Base-by-base conservation (phyloP, 176 grass and related monocot genomes). In the Carex littledalei region DNA sequence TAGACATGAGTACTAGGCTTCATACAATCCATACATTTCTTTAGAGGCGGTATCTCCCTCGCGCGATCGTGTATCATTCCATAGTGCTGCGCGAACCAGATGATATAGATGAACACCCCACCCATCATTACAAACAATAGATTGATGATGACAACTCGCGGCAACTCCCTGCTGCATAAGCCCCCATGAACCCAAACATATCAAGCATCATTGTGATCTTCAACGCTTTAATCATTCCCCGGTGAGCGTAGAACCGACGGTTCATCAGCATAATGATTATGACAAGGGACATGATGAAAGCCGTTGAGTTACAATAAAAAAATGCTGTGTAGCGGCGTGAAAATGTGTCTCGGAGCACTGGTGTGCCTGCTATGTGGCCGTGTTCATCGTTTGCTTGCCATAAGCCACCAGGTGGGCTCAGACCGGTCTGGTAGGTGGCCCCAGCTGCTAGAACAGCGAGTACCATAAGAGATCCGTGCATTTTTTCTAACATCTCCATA, bases 161-260 rank as follows among this genome's bases (percentile, higher is more conserved):
- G 64, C 88, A 90, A 73, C 91, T 93, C 35, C 88, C 88, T 0
- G 88, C 88, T 16, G 86, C 83, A 49, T 88, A 92, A 0, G 88
- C 91, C 0, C 86, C 91, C 91, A 93, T 93, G 79, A 93, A 87
- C 3, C 91, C 84, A 17, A 90, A 81, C 21, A 92, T n/a, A 78
- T 86, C 75, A 24, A 90, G 83, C 4, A 90, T 84, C 88, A 92
- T 88, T 20, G 86, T 87, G 0, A 85, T 78, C 29, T 92, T 29
- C 29, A 29, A 29, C 29, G 29, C 29, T 37, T 84, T n/a, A 20
- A 92, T 55, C 20, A 72, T 86, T 8, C 49, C 80, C 8, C 0
- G 4, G 3, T 61, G 20, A 2, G 53, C 21, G 26, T 47, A 45
- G n/a, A 90, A 29, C 29, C 29, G 29, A 29, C 29, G 29, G 29